A percentile compares a stretch with the other conserved stretches of the same genome.
Evolutionary conservation across 805 yeast genomes (phyloP).

Genomic region (Schwanniomyces pseudopolymorphus): DNA sequence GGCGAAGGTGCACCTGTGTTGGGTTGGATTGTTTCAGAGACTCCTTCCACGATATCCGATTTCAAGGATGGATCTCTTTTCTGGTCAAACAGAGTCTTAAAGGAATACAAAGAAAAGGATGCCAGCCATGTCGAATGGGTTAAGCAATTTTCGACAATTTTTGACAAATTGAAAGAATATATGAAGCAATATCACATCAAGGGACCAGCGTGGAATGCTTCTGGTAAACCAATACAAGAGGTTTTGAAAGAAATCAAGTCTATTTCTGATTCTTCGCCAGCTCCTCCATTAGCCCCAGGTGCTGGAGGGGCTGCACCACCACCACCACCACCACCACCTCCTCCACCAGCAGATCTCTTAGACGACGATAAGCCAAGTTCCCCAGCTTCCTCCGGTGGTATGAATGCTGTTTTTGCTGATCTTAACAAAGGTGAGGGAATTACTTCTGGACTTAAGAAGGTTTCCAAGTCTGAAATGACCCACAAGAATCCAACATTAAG

Average conservation of each 20-base stretch:
- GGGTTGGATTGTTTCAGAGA: conserved; percentile 82
- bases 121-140: conserved; percentile 81
- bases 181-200: conserved; percentile 77
- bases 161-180: conserved; percentile 69
- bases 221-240: conserved; percentile 58
- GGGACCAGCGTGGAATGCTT: conserved; percentile 78
- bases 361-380: conserved; percentile 26
- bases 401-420: conserved; percentile 90
- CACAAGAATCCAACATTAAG: conserved; percentile 88
- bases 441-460: conserved; percentile 85
- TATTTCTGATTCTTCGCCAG: conserved; percentile 6
- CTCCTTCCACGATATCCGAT: conserved; percentile 78
- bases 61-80: conserved; percentile 90
- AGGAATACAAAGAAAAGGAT: conserved; percentile 76
- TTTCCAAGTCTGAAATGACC: conserved; percentile 90
- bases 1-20: conserved; percentile 88
- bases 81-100: conserved; percentile 88
- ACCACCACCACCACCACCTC: conserved; percentile 92
- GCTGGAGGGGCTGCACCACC: conserved; percentile 36
- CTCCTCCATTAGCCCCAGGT: conserved; percentile 29
- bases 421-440: conserved; percentile 81
- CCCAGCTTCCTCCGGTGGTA: conserved; percentile 46
- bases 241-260: conserved; percentile 30
- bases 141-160: conserved; percentile 55
- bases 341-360: conserved; percentile 73